These are phyloP conservation scores for Aspergillus arachidicola DNA, from an alignment of 2,329 filamentous ascomycete species.

Conservation along the genomic window DNA sequence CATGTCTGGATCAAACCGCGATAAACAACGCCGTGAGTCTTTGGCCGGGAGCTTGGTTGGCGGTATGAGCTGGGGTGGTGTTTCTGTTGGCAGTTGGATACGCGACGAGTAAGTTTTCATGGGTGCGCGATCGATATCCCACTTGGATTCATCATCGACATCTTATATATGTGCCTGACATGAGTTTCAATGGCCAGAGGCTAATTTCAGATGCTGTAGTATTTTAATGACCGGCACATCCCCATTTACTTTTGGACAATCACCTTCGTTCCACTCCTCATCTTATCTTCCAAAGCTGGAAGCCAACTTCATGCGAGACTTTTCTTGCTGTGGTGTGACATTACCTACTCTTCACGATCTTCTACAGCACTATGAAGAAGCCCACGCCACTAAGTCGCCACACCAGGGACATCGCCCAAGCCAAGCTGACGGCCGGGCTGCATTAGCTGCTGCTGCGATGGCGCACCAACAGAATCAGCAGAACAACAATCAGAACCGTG, in stretches of 20 bases:
- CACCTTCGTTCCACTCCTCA: constrained; percentile 94
- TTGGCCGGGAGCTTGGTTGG: constrained; percentile 65
- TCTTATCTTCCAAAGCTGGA: constrained; percentile 96
- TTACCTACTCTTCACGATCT: constrained; percentile 92
- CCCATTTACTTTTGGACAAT: constrained; percentile 78
- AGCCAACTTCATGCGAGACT: constrained; percentile 96
- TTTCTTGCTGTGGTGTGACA: constrained; percentile 88
- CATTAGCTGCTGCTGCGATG: constrained; percentile 49
- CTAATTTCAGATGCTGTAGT: constrained; percentile 53
- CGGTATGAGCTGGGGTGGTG: constrained; percentile 95
- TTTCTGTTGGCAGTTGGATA: constrained; percentile 96
- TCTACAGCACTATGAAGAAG: constrained; percentile 94
- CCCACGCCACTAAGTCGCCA: constrained; percentile 73
- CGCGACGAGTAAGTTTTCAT: constrained; percentile 83
- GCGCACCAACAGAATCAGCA: constrained; percentile 55
- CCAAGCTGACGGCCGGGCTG: constrained; percentile 55
- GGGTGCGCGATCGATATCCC: constrained; percentile 23
- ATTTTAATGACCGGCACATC: constrained; percentile 96
- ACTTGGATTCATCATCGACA: constrained; percentile 8
- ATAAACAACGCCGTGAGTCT: constrained; percentile 60
- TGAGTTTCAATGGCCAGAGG: neutral
- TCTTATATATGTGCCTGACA: constrained; percentile 2
- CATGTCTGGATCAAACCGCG: constrained; percentile 52
- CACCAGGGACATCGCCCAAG: constrained; percentile 52
- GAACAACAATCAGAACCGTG: constrained; percentile 38